Evolutionary conservation across 2,329 filamentous ascomycete genomes (phyloP).

Genomic region (Ceratocystis destructans): DNA sequence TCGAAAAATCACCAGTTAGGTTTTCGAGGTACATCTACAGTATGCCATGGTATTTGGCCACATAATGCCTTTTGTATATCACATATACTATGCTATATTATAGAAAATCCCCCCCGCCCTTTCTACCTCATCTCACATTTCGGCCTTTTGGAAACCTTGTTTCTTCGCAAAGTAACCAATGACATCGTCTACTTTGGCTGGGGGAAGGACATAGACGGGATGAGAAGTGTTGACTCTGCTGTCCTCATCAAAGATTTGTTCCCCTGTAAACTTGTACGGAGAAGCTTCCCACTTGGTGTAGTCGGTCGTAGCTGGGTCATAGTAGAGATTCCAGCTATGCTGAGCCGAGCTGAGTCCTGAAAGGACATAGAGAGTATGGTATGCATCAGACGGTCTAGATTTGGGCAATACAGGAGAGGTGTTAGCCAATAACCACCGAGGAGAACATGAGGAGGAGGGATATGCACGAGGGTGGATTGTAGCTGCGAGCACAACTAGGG

Average conservation of each 20-base stretch:
- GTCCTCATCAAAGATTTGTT: constrained; percentile 49
- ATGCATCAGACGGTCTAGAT: constrained; percentile 61
- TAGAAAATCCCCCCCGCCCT: too few relatives aligned
- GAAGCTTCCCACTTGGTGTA: constrained; percentile 14
- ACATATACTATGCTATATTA: too few relatives aligned
- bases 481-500: neutral
- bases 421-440: constrained; percentile 8
- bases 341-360: constrained; percentile 73
- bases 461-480: neutral
- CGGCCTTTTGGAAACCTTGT: constrained; percentile 38
- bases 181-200: constrained; percentile 50
- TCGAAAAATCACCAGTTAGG: neutral
- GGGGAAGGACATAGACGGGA: constrained; percentile 74
- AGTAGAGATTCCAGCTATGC: constrained; percentile 44
- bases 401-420: constrained; percentile 5
- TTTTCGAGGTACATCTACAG: neutral
- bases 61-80: neutral
- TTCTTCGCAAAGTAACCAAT: constrained; percentile 50
- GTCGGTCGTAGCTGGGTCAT: constrained; percentile 17
- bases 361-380: constrained; percentile 87
- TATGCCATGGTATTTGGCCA: neutral
- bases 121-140: neutral
- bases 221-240: constrained; percentile 61
- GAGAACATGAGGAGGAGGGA: neutral
- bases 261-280: constrained; percentile 21